Base-by-base conservation (phyloP, 2,329 filamentous ascomycete species). In the Whalleya microplaca region DNA sequence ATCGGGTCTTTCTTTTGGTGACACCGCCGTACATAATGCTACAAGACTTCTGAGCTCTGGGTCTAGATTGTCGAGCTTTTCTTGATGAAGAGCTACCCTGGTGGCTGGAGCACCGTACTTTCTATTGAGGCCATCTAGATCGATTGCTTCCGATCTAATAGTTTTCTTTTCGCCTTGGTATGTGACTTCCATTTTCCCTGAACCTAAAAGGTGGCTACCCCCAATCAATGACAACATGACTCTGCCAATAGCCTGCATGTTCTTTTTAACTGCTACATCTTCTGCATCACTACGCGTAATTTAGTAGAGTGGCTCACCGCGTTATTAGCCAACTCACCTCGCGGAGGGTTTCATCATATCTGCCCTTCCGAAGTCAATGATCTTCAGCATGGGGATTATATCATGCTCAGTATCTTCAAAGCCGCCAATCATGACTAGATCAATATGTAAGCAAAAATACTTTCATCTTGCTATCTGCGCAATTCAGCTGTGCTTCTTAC, bases 341-440 rank as follows among this genome's bases (percentile, higher is more conserved):
- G 12, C 10, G 12, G 48, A 19, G 1, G 20, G 40, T n/a, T 52
- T 47, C 23, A 59, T 6, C 12, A 54, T 55, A 8, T 54, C 41
- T 23, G 51, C 42, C 27, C 45, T 45, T 20, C 64, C 64, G 32
- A 66, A 65, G 52, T 66, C 64, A 42, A 66, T 65, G 18, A 65
- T 46, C 43, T 62, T 62, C 4, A 66, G 50, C 8, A 61, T 45
- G 0, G 63, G 62, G 2, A 65, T 45, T 3, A 41, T n/a, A 1
- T 8, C 19, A 21, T 66, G 64, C 19, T 63, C 62, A 2, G n/a
- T 1, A 5, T 46, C 45, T 23, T 65, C 62, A 20, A 62, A 45
- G 12, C 58, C 47, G 16, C 60, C 56, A 21, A 66, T 55, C 62
- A 66, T 64, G 21, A 66, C 64, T 66, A 52, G 48, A 45, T 7